Evolutionary conservation across 805 yeast genomes (phyloP), one percentile per base, ranked within the genome.

Genomic region (Yarrowia sp.): DNA sequence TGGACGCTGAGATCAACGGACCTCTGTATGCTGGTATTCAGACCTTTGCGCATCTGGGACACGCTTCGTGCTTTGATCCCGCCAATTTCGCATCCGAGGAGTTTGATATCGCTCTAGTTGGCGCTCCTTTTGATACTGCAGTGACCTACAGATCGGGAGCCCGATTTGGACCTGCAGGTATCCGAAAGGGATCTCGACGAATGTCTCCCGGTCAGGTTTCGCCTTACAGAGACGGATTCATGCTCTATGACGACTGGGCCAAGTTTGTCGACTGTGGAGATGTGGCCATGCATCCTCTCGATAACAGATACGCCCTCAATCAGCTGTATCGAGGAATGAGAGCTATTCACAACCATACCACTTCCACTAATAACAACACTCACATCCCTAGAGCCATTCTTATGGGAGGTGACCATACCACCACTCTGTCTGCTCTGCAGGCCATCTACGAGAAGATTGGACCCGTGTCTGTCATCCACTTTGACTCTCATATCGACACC

Each of bases 41-140:
- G 40, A 76, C 80, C n/a, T 91, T 89, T 81, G 96, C 95, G 2
- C 95, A 91, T 70, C 78, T 91, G 63, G 86, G 86, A 30, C 82
- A 84, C 68, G 80, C 83, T 46, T 81, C 81, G 69, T 91, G 96
- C 74, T 80, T 90, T 56, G 83, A 75, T 20, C 64, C 73, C 76
- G 84, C 50, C 80, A 82, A 6, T 70, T 61, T 61, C 24, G 55
- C 43, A 39, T 61, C 66, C 5, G 75, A 70, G 9, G 73, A 79
- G 1, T 91, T 82, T 71, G 96, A 91, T 72, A 83, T 91, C 60
- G 96, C 87, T 0, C 71, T 91, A 14, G 81, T 90, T 68, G 96
- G 96, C 5, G 88, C 89, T 1, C 96, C 96, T 0, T 91, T 90
- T 72, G 96, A 90, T 74, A 90, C 95, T 8, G 94, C 94, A 0